Conservation (phyloP, 2,329 filamentous ascomycete genomes). For the Ascochyta clinopodiicola region DNA sequence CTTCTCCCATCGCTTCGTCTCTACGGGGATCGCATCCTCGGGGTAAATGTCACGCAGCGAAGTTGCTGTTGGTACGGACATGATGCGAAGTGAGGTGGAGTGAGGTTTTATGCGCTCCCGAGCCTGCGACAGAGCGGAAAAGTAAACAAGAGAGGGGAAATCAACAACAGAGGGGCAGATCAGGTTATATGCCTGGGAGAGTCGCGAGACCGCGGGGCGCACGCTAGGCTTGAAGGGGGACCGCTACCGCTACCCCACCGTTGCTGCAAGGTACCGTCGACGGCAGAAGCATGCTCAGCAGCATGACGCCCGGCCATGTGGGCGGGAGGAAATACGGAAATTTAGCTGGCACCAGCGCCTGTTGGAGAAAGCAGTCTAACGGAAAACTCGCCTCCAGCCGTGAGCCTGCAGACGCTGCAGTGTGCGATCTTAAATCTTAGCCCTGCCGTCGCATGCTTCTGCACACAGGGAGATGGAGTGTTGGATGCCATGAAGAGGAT, state of each 20-base stretch:
- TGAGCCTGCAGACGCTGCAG: not conserved
- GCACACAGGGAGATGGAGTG: not conserved
- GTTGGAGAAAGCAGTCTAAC: not conserved
- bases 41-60: conserved; percentile 86
- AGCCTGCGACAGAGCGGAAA: not conserved
- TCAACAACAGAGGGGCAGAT: not conserved
- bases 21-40: conserved; percentile 69
- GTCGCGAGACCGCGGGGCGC: conserved; percentile 30
- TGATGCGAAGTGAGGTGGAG: conserved; percentile 18
- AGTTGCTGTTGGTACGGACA: conserved; percentile 73
- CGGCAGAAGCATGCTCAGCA: not conserved
- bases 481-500: not conserved
- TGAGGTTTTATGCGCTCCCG: not conserved
- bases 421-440: not conserved
- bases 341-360: not conserved
- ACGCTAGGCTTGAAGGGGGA: conserved; percentile 31
- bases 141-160: not conserved
- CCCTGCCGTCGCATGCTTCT: not conserved
- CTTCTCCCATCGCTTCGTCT: conserved; percentile 76
- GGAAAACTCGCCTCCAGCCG: not conserved
- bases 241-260: conserved; percentile 23
- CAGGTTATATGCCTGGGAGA: conserved; percentile 16
- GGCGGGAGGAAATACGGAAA: not conserved
- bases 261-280: conserved; percentile 11
- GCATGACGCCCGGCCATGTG: not conserved